phyloP scores from a whole-genome alignment of 2,329 filamentous ascomycete genomes.

The Pseudohalonectria lignicola region DNA sequence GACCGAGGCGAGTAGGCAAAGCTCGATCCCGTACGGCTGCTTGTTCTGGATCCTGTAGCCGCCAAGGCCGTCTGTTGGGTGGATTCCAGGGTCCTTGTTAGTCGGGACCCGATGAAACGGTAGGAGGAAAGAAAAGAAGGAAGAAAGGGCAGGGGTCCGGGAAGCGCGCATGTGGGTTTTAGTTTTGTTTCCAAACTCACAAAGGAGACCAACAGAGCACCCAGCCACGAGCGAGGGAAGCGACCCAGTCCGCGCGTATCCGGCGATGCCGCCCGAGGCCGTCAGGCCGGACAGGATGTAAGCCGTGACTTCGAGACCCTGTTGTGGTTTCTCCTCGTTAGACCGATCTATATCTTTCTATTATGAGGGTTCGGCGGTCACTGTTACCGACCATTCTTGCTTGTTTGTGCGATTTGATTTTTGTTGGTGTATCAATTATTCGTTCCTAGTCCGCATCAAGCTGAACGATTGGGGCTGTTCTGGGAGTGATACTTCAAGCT shows the following conservation, averaged over 20 bases:
- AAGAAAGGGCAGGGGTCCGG: background rate
- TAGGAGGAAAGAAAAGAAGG: background rate
- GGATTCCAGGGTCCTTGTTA: too few species aligned
- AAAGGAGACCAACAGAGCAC: constrained; percentile 62
- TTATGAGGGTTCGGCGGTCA: too few species aligned
- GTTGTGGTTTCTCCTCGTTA: too few species aligned
- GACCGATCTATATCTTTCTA: too few species aligned
- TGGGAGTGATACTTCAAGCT: too few species aligned
- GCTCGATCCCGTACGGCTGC: constrained; percentile 73
- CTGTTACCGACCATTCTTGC: too few species aligned
- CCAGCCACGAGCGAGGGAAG: constrained; percentile 81
- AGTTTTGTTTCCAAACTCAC: too few species aligned
- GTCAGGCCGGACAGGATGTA: constrained; percentile 73
- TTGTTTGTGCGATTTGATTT: too few species aligned
- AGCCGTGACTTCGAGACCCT: constrained; percentile 42
- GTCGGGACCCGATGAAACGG: background rate
- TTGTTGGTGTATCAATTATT: too few species aligned
- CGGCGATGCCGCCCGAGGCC: constrained; percentile 75
- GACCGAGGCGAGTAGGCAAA: constrained; percentile 80
- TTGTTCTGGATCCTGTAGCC: constrained; percentile 68
- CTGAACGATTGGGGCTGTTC: too few species aligned
- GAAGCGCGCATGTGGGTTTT: too few species aligned
- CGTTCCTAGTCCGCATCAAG: too few species aligned
- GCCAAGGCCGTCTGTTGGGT: constrained; percentile 65
- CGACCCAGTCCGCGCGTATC: constrained; percentile 76